Evolutionary conservation across 2,329 filamentous ascomycete genomes (phyloP).

Genomic region (Xylariales sp.): DNA sequence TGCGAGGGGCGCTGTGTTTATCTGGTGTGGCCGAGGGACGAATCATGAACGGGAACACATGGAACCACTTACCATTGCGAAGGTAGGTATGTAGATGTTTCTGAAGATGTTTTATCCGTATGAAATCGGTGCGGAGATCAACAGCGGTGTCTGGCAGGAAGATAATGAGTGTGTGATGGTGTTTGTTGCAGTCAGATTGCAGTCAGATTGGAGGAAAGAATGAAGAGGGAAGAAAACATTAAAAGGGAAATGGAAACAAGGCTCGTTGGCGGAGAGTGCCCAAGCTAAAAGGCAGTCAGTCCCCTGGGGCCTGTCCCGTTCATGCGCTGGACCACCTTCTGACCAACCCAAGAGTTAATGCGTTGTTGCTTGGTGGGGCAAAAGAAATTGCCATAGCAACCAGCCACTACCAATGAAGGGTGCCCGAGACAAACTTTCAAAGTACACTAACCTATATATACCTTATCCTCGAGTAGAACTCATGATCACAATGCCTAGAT

Average conservation of each 20-base stretch:
- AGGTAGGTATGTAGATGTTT: constrained; percentile 9
- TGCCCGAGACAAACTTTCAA: background rate
- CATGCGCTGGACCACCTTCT: constrained; percentile 29
- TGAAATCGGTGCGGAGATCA: constrained; percentile 19
- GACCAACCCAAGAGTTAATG: background rate
- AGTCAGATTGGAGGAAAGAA: constrained; percentile 22
- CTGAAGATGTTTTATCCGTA: constrained; percentile 3
- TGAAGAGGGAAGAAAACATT: constrained; percentile 31
- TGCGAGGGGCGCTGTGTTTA: constrained; percentile 48
- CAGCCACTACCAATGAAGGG: constrained; percentile 27
- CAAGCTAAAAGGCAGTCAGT: constrained; percentile 32
- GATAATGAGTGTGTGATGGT: constrained; percentile 42
- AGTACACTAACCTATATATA: no score
- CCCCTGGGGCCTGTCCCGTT: constrained; percentile 40
- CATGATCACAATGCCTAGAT: no score
- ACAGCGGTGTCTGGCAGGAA: constrained; percentile 26
- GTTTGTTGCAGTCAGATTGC: constrained; percentile 41
- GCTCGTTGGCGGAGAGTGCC: constrained; percentile 30
- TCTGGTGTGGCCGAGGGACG: constrained; percentile 29
- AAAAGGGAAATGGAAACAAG: constrained; percentile 40
- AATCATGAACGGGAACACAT: constrained; percentile 27
- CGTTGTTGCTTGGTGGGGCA: constrained; percentile 39
- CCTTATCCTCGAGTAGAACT: background rate
- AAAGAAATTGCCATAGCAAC: constrained; percentile 49
- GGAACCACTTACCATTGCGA: constrained; percentile 47